phyloP scores from a whole-genome alignment of 805 yeast species.

The Nakazawaea ernobii region DNA sequence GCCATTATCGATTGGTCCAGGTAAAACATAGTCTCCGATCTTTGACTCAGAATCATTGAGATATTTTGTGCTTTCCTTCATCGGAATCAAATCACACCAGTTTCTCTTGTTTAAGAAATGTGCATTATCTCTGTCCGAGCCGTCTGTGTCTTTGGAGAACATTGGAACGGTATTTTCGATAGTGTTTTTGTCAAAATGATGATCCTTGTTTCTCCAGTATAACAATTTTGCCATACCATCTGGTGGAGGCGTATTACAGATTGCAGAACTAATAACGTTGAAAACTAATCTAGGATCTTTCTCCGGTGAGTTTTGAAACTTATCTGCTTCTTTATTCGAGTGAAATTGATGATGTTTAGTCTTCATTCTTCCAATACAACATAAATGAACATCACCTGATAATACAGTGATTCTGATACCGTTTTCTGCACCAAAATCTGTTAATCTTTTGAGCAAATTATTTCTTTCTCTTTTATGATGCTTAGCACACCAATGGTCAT shows the following conservation, averaged over 20 bases:
- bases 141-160: slow-evolving; percentile 57
- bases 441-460: slow-evolving; percentile 51
- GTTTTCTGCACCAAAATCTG: slow-evolving; percentile 56
- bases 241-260: slow-evolving; percentile 91
- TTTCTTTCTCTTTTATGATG: slow-evolving; percentile 87
- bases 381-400: slow-evolving; percentile 91
- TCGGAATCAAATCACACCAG: slow-evolving; percentile 64
- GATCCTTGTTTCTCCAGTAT: slow-evolving; percentile 61
- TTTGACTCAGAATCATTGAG: slow-evolving; percentile 18
- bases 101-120: slow-evolving; percentile 61
- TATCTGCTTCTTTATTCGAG: slow-evolving; percentile 31
- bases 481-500: slow-evolving; percentile 94
- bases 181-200: slow-evolving; percentile 57
- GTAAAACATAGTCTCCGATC: slow-evolving; percentile 27
- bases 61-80: slow-evolving; percentile 27
- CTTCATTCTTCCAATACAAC: slow-evolving; percentile 75
- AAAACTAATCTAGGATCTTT: slow-evolving; percentile 71
- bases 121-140: slow-evolving; percentile 35
- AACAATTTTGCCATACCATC: slow-evolving; percentile 73
- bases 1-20: slow-evolving; percentile 33
- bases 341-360: slow-evolving; percentile 44
- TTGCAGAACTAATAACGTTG: slow-evolving; percentile 86
- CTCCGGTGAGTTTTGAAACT: slow-evolving; percentile 46
- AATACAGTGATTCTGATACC: slow-evolving; percentile 77
- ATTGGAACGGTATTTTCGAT: slow-evolving; percentile 81